Conservation (phyloP, 1,139 yeast species). For the Scheffersomyces cryptocercus region DNA sequence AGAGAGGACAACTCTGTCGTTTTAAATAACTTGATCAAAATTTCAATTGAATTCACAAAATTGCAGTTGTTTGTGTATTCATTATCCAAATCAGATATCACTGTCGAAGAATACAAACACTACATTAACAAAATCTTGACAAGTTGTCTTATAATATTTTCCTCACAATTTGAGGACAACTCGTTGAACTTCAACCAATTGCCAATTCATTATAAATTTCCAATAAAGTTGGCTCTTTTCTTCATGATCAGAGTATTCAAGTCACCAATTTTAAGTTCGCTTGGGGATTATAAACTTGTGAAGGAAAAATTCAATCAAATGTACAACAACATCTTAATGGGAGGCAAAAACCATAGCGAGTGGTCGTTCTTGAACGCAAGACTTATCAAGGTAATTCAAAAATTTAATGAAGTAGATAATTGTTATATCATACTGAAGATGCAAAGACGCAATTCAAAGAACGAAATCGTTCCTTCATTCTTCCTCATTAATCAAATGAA, state of each 20-base stretch:
- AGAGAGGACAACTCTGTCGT: constrained; percentile 15
- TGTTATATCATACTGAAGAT: constrained; percentile 8
- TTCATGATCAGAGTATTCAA: constrained; percentile 36
- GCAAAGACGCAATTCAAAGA: constrained; percentile 1
- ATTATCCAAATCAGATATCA: constrained; percentile 32
- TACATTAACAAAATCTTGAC: constrained; percentile 30
- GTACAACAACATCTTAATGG: constrained; percentile 20
- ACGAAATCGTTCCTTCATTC: constrained; percentile 16
- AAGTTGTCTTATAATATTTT: constrained; percentile 31
- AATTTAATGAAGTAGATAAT: constrained; percentile 25
- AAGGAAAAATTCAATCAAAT: constrained; percentile 30
- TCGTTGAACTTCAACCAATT: constrained; percentile 29
- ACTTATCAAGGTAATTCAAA: constrained; percentile 30
- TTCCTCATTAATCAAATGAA: constrained; percentile 38
- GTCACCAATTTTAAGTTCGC: constrained; percentile 35
- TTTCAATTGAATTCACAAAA: constrained; percentile 41
- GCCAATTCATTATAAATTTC: constrained; percentile 44
- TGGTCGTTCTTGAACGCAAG: constrained; percentile 31
- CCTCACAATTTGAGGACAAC: constrained; percentile 21
- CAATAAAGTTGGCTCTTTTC: constrained; percentile 36
- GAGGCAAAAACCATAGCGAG: constrained; percentile 16
- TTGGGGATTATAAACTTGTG: constrained; percentile 31
- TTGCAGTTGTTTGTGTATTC: constrained; percentile 42
- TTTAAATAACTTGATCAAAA: constrained; percentile 26
- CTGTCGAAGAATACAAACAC: constrained; percentile 29